These are phyloP conservation scores for Aspergillus hortae DNA, from an alignment of 2,329 filamentous ascomycete genomes.

Conservation along the genomic window DNA sequence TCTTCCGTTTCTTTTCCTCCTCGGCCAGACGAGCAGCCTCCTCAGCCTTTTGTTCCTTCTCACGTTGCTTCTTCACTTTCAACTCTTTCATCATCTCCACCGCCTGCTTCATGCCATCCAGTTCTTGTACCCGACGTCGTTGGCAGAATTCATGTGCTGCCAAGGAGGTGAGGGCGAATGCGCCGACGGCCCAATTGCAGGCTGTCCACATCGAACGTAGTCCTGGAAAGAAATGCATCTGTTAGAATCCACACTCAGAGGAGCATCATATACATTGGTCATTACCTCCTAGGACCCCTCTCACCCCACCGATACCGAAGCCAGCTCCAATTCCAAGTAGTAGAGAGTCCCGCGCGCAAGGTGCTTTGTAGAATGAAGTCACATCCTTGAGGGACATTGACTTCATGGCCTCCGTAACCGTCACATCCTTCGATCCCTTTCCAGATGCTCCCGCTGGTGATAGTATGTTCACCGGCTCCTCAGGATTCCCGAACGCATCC, in stretches of 20 bases:
- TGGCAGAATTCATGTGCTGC: constrained; percentile 82
- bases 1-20: constrained; percentile 40
- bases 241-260: background rate
- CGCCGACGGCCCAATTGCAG: constrained; percentile 80
- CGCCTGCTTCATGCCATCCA: constrained; percentile 77
- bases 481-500: constrained; percentile 46
- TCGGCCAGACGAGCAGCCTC: constrained; percentile 34
- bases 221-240: constrained; percentile 15
- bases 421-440: constrained; percentile 46
- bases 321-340: constrained; percentile 79
- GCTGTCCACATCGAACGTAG: constrained; percentile 61
- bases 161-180: constrained; percentile 67
- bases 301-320: constrained; percentile 69
- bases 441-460: constrained; percentile 61
- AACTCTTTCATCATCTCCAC: constrained; percentile 77
- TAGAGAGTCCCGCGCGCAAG: constrained; percentile 79
- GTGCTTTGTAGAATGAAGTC: constrained; percentile 66
- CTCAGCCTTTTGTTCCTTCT: constrained; percentile 41
- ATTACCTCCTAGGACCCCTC: constrained; percentile 71
- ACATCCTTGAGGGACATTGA: constrained; percentile 52
- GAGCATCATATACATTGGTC: background rate
- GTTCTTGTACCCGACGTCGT: constrained; percentile 68
- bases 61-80: constrained; percentile 61
- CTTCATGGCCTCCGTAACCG: constrained; percentile 40
- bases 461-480: constrained; percentile 52